Percentiles rank a stretch among this genome's conserved stretches.
Conservation (phyloP, 257 asterid genomes). For the Solanum peruvianum region DNA sequence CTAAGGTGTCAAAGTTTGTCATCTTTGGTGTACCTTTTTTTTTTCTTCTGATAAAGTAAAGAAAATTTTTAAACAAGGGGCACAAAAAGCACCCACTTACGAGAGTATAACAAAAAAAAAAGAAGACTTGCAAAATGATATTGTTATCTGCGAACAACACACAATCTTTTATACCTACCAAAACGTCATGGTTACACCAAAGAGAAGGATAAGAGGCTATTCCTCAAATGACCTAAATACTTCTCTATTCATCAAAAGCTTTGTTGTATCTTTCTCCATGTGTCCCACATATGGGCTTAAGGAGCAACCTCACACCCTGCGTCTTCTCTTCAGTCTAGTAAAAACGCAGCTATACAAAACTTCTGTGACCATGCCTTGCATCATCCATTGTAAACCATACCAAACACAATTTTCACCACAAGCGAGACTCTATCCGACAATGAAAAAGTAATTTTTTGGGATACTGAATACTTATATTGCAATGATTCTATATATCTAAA, state of each 20-base stretch:
- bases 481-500: background rate
- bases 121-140: background rate
- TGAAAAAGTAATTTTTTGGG: background rate
- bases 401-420: background rate
- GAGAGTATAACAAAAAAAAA: background rate
- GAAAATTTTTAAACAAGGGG: background rate
- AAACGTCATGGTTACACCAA: background rate
- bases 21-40: background rate
- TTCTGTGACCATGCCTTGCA: background rate
- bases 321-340: background rate
- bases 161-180: background rate
- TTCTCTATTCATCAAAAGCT: background rate
- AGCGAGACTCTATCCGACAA: background rate
- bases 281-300: background rate
- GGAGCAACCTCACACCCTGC: background rate
- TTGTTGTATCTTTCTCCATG: background rate
- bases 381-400: background rate
- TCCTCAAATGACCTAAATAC: background rate
- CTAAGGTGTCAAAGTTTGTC: background rate
- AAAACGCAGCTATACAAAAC: background rate
- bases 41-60: background rate
- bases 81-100: background rate
- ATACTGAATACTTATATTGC: background rate
- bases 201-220: background rate
- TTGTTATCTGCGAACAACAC: background rate